Conservation (phyloP, 1,284 basidiomycete species). For the Phellopilus nigrolimitatus region DNA sequence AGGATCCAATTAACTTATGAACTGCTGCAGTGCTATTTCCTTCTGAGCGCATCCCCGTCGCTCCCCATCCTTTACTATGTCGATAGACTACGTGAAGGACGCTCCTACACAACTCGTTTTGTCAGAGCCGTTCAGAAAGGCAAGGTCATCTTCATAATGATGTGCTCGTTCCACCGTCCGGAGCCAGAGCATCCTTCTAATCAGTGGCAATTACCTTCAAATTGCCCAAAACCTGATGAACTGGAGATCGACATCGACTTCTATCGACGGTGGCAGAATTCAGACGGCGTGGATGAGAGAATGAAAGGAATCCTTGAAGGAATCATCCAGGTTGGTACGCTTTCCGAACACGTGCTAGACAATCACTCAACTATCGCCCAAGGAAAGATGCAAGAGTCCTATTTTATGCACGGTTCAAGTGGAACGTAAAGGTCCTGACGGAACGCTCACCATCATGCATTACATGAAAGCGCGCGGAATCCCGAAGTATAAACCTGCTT, state of each 20-base stretch:
- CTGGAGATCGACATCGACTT: constrained; percentile 59
- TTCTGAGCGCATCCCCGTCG: constrained; percentile 70
- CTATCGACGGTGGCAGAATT: constrained; percentile 33
- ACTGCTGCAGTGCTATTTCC: constrained; percentile 67
- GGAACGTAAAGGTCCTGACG: constrained; percentile 36
- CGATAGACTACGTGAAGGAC: constrained; percentile 79
- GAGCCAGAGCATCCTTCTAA: constrained; percentile 69
- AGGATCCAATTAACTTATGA: background rate
- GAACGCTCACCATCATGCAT: constrained; percentile 54
- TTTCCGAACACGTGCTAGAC: background rate
- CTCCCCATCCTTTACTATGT: constrained; percentile 83
- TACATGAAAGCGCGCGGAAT: constrained; percentile 79
- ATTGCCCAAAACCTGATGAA: constrained; percentile 55
- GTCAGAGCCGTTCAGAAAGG: constrained; percentile 79
- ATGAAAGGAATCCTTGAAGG: constrained; percentile 31
- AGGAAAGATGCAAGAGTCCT: constrained; percentile 71
- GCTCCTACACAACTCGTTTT: constrained; percentile 66
- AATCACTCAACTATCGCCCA: background rate
- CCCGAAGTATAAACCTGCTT: constrained; percentile 61
- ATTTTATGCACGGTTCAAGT: constrained; percentile 57
- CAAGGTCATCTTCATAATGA: constrained; percentile 72
- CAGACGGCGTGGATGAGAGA: constrained; percentile 31
- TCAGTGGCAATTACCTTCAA: constrained; percentile 58
- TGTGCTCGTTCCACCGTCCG: constrained; percentile 83
- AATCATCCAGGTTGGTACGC: constrained; percentile 42